Conservation (phyloP, 352 stramenopile species). For the Globisporangium yorkense region DNA sequence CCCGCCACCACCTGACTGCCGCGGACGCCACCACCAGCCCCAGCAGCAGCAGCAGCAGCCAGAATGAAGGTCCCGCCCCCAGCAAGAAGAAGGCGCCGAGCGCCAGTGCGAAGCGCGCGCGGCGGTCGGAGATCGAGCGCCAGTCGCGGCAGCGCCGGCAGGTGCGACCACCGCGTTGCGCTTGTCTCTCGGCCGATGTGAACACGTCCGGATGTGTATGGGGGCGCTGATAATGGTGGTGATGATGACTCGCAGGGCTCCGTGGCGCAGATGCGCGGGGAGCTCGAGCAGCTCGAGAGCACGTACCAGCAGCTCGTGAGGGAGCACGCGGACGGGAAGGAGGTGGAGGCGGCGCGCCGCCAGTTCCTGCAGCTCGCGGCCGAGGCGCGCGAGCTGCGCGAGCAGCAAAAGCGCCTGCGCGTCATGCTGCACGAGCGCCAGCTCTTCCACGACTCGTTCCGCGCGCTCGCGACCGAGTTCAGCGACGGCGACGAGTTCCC, state of each 20-base stretch:
- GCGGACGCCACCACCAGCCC: too few species aligned
- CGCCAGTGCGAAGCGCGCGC: constrained; percentile 25
- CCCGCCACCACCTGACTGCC: too few species aligned
- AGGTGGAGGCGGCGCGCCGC: constrained; percentile 18
- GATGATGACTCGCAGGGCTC: constrained; percentile 20
- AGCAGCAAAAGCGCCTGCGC: constrained; percentile 44
- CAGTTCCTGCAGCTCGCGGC: constrained; percentile 35
- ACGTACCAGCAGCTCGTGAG: constrained; percentile 33
- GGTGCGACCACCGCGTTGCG: background rate
- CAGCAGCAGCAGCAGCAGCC: too few species aligned
- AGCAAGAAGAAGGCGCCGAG: background rate
- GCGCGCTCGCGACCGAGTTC: constrained; percentile 28
- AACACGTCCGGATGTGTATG: too few species aligned
- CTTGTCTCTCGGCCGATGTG: background rate
- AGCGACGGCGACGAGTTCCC: constrained; percentile 13
- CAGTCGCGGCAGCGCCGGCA: constrained; percentile 45
- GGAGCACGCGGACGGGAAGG: constrained; percentile 14
- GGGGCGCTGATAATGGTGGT: too few species aligned
- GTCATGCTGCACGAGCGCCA: constrained; percentile 49
- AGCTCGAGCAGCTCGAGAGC: constrained; percentile 41
- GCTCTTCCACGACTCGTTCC: constrained; percentile 46
- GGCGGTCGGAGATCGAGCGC: constrained; percentile 57
- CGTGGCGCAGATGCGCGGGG: constrained; percentile 42
- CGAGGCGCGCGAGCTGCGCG: constrained; percentile 35
- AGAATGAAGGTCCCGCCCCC: too few species aligned